Evolutionary conservation across 148 eudicot species (phyloP).

Genomic region (Tetragonia tetragonoides): DNA sequence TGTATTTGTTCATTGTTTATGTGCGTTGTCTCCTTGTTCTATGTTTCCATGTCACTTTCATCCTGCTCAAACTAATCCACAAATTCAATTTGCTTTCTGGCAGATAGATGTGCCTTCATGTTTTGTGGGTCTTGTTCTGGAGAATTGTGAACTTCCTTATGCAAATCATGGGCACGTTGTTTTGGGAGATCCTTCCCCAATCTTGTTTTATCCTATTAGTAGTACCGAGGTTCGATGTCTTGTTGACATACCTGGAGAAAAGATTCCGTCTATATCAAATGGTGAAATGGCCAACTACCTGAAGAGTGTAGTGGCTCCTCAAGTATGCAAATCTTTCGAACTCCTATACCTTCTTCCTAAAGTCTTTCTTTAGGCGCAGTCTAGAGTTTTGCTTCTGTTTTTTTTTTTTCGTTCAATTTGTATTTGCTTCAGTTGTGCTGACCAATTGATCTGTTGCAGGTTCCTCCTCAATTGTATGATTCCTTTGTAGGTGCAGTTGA

Average conservation of each 20-base stretch:
- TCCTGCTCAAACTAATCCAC: constrained; percentile 7
- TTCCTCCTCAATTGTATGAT: constrained; percentile 61
- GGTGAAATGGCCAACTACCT: constrained; percentile 80
- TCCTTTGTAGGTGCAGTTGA: constrained; percentile 62
- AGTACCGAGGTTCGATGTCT: constrained; percentile 80
- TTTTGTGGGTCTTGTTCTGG: constrained; percentile 83
- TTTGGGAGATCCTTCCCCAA: constrained; percentile 76
- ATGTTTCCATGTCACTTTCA: background rate
- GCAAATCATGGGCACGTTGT: constrained; percentile 80
- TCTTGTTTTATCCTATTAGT: constrained; percentile 69
- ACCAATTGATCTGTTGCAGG: constrained; percentile 33
- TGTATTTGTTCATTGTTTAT: background rate
- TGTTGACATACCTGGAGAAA: constrained; percentile 92
- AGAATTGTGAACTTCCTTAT: constrained; percentile 70
- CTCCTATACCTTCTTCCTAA: background rate
- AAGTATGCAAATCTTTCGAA: constrained; percentile 28
- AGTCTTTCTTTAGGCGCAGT: background rate
- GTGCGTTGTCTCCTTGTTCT: background rate
- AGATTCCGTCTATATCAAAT: constrained; percentile 69
- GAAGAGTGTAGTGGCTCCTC: constrained; percentile 76
- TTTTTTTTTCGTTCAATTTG: background rate
- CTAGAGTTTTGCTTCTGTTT: background rate
- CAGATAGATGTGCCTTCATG: constrained; percentile 85
- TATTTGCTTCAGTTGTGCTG: background rate
- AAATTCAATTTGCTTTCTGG: constrained; percentile 12